phyloP scores from a whole-genome alignment of 2,329 filamentous ascomycete genomes.

The Pseudopyricularia javanii region DNA sequence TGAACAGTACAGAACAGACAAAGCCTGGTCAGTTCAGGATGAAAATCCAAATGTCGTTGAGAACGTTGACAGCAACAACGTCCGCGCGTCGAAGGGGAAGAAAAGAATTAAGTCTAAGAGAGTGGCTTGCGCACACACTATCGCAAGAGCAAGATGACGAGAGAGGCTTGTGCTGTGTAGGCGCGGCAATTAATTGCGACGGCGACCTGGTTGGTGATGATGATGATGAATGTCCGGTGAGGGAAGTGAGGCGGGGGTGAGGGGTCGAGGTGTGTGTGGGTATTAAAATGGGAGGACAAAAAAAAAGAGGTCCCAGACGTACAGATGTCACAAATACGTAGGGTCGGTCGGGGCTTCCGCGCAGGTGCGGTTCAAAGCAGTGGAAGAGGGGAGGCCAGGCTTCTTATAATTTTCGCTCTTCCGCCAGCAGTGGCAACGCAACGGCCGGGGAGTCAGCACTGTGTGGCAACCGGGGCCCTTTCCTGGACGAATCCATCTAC shows the following conservation, averaged over 20 bases:
- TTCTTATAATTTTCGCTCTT: conserved; percentile 42
- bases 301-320: conserved; percentile 30
- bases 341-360: conserved; percentile 44
- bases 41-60: background rate
- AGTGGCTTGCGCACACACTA: conserved; percentile 5
- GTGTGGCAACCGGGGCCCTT: conserved; percentile 23
- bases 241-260: conserved; percentile 11
- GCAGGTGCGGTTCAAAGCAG: conserved; percentile 25
- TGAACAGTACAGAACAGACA: background rate
- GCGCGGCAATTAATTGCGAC: background rate
- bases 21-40: background rate
- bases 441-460: conserved; percentile 14
- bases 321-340: conserved; percentile 33
- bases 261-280: conserved; percentile 16
- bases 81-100: background rate
- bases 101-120: conserved; percentile 5
- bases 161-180: background rate
- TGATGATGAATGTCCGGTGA: conserved; percentile 12
- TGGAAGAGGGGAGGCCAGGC: conserved; percentile 38
- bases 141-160: background rate
- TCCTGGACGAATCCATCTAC: background rate
- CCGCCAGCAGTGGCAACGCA: conserved; percentile 13
- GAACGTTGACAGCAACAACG: background rate
- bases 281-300: conserved; percentile 11
- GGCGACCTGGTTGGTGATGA: conserved; percentile 5